Conservation (phyloP, 768 basidiomycete species). For the Hericium alpestre region DNA sequence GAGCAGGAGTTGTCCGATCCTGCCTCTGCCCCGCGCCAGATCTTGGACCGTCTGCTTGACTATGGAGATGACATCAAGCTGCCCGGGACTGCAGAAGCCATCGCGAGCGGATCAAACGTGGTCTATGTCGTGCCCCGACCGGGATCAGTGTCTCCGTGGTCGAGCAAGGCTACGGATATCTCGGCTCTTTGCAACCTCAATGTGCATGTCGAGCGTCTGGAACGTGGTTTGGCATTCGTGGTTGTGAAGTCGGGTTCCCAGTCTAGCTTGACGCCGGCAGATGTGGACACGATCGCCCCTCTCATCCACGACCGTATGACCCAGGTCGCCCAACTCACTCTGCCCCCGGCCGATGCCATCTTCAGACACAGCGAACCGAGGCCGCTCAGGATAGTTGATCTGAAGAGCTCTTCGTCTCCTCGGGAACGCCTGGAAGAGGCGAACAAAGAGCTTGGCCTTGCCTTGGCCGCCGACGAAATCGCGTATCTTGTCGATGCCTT, state of each 20-base stretch:
- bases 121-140: conserved; percentile 72
- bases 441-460: conserved; percentile 81
- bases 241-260: conserved; percentile 36
- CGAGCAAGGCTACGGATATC: conserved; percentile 97
- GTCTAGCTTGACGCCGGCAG: conserved; percentile 28
- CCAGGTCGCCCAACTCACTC: conserved; percentile 51
- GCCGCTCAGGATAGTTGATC: conserved; percentile 62
- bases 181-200: conserved; percentile 77
- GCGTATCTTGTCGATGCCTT: conserved; percentile 84
- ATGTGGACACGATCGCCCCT: conserved; percentile 48
- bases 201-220: conserved; percentile 63
- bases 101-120: conserved; percentile 29
- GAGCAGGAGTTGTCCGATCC: conserved; percentile 37
- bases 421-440: conserved; percentile 58
- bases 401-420: conserved; percentile 36
- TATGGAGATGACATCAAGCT: conserved; percentile 75
- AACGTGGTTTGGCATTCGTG: conserved; percentile 69
- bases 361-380: conserved; percentile 55
- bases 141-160: conserved; percentile 97
- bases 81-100: conserved; percentile 28
- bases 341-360: conserved; percentile 47
- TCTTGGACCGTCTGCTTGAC: conserved; percentile 61
- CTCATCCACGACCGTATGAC: conserved; percentile 96
- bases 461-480: conserved; percentile 82
- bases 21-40: conserved; percentile 34